Base-by-base conservation (phyloP, 208 protist species). In the Crithidia brevicula region DNA sequence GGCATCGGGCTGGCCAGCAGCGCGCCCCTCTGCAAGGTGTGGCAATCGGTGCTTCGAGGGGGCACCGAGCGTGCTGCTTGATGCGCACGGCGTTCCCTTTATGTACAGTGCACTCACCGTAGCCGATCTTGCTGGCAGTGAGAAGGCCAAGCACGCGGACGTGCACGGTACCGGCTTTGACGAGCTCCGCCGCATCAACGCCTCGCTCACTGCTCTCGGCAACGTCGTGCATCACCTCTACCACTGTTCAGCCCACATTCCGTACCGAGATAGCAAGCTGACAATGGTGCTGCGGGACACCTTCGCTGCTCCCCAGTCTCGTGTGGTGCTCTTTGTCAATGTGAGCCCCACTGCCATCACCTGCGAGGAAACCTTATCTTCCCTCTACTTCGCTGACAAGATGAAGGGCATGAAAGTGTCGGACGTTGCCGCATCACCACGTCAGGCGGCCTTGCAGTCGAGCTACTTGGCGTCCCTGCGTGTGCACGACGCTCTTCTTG, bases 111-210 rank as follows among this genome's bases (percentile, higher is more conserved):
- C 86, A 30, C 80, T 98, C 4, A 82, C 77, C 23, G 62, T 98
- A 31, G 89, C 84, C 7, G 96, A 98, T 76, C 79, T 98, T 15
- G 94, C 96, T 1, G 96, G 96, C 4, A 93, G 81, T 60, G 94
- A 98, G 67, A 87, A 92, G 50, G 74, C 80, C 22, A 82, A 81
- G 56, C 77, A 88, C 58, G 61, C 83, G 1, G 68, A 88, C 36
- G 88, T 87, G 22, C 57, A 71, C 27, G 85, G 82, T 20, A 65
- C 75, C 8, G 78, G 74, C 25, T 81, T 95, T 33, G 78, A 92
- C 23, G 92, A 98, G 67, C 80, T 95, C 30, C 82, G 87, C 31
- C 69, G 67, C 33, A 97, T 98, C 69, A 98, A 98, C 75, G 68
- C 85, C 28, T 97, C 93, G 28, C 84, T 98, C 22, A 90, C 93